A percentile compares a stretch with the other conserved stretches of the same genome.
phyloP scores from a whole-genome alignment of 1,284 basidiomycete genomes.

The Ganoderma lingzhi region DNA sequence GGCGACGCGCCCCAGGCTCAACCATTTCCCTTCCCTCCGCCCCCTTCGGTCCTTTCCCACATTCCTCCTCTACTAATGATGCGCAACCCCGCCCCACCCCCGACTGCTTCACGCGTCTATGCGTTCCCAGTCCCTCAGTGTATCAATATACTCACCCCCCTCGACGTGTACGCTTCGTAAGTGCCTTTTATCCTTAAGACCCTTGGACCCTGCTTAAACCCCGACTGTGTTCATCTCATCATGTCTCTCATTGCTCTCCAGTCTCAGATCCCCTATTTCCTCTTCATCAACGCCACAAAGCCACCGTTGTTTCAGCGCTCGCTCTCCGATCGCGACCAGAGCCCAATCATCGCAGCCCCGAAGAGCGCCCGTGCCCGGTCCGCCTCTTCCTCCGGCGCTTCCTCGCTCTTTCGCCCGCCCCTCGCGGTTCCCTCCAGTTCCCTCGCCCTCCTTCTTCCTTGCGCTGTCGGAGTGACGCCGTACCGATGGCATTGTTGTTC shows the following conservation, averaged over 20 bases:
- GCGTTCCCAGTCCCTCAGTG: not conserved
- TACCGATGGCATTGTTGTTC: not conserved
- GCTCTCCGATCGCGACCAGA: constrained; percentile 6
- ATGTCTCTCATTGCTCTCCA: not conserved
- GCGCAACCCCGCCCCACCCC: not conserved
- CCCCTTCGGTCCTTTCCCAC: constrained; percentile 3
- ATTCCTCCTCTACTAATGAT: not conserved
- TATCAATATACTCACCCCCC: not conserved
- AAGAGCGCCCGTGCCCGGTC: constrained; percentile 11
- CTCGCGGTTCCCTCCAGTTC: not conserved
- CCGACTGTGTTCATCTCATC: not conserved
- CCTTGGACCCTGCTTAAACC: not conserved
- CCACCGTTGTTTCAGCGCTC: constrained; percentile 23
- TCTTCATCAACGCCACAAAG: constrained; percentile 27
- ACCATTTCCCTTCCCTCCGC: constrained; percentile 4
- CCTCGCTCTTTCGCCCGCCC: not conserved
- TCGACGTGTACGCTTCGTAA: not conserved
- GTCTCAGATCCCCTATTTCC: constrained; percentile 19
- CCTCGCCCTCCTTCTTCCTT: not conserved
- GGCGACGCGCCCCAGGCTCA: not conserved
- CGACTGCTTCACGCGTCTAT: not conserved
- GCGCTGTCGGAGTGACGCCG: too few relatives aligned
- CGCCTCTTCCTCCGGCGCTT: not conserved
- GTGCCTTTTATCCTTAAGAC: not conserved
- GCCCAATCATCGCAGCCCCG: constrained; percentile 10